Conservation (phyloP, 352 stramenopile genomes). For the Pythium apleroticum region DNA sequence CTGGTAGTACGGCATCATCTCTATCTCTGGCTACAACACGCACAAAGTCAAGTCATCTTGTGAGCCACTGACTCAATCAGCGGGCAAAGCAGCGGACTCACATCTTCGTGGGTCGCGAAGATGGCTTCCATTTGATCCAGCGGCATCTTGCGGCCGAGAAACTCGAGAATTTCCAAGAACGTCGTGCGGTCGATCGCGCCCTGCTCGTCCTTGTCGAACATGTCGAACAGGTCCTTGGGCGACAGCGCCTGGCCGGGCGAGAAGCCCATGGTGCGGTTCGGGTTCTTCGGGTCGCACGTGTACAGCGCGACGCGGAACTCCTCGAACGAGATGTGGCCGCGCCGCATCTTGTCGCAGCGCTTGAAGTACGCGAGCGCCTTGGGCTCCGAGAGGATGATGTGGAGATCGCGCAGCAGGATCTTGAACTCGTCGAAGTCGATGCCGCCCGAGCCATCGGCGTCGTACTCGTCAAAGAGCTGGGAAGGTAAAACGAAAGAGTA, state of each 20-base stretch:
- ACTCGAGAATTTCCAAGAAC: slow-evolving; percentile 70
- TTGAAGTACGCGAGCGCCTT: slow-evolving; percentile 82
- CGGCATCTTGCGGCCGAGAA: slow-evolving; percentile 62
- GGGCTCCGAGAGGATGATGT: slow-evolving; percentile 58
- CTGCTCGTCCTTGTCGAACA: slow-evolving; percentile 75
- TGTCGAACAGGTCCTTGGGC: slow-evolving; percentile 79
- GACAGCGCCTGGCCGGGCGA: slow-evolving; percentile 63
- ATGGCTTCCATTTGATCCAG: slow-evolving; percentile 66
- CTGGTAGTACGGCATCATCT: slow-evolving; percentile 68
- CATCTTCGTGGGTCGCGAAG: slow-evolving; percentile 69
- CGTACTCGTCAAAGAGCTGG: slow-evolving; percentile 85
- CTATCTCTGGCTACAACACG: slow-evolving; percentile 47
- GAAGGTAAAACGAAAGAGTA: background rate
- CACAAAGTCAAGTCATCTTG: slow-evolving; percentile 8
- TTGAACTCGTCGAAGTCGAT: slow-evolving; percentile 84
- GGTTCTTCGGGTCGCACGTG: slow-evolving; percentile 81
- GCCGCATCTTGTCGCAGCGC: slow-evolving; percentile 61
- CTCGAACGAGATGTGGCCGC: slow-evolving; percentile 73
- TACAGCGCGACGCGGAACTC: slow-evolving; percentile 79
- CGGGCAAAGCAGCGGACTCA: slow-evolving; percentile 30
- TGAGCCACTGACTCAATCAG: too few relatives aligned
- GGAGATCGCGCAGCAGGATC: slow-evolving; percentile 59
- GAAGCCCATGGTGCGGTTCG: slow-evolving; percentile 64
- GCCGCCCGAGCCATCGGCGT: slow-evolving; percentile 67
- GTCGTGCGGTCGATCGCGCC: slow-evolving; percentile 62